A percentile compares a stretch with the other conserved stretches of the same genome.
phyloP scores from a whole-genome alignment of 257 asterid genomes.

The Vinca minor region DNA sequence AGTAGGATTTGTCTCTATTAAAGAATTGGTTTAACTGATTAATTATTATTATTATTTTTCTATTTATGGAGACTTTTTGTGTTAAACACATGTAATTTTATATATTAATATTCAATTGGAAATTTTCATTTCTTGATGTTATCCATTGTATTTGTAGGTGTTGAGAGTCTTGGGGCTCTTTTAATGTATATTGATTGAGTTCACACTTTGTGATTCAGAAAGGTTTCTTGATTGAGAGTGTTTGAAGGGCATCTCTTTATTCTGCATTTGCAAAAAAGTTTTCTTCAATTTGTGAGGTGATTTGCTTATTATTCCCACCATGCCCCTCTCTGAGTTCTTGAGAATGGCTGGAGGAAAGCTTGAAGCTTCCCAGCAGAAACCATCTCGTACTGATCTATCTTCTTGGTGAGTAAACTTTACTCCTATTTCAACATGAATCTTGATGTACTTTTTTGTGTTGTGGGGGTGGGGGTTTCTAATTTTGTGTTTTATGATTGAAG shows the following conservation, averaged over 20 bases:
- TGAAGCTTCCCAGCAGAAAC: slow-evolving; percentile 40
- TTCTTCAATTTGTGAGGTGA: no score
- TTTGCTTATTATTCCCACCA: slow-evolving; percentile 30
- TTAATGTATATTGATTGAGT: slow-evolving; percentile 18
- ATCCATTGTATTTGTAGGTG: slow-evolving; percentile 19
- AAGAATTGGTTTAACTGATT: slow-evolving; percentile 46
- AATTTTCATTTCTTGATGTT: slow-evolving; percentile 17
- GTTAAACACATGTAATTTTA: slow-evolving; percentile 5
- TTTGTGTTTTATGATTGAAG: slow-evolving; percentile 7
- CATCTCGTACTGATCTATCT: slow-evolving; percentile 23
- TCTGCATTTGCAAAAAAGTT: slow-evolving; percentile 12
- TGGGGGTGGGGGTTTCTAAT: no score
- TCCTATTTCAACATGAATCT: background rate
- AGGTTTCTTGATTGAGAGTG: slow-evolving; percentile 10
- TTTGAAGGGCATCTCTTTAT: background rate
- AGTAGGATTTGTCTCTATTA: slow-evolving; percentile 25
- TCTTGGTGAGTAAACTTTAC: slow-evolving; percentile 33
- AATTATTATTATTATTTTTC: slow-evolving; percentile 22
- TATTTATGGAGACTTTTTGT: slow-evolving; percentile 39
- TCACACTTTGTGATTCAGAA: slow-evolving; percentile 6
- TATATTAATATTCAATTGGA: slow-evolving; percentile 13
- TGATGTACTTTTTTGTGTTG: background rate
- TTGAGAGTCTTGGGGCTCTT: slow-evolving; percentile 17
- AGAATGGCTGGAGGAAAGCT: slow-evolving; percentile 60
- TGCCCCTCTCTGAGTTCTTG: slow-evolving; percentile 85